Percentiles rank a stretch among this genome's conserved stretches.
Conservation (phyloP, 148 eudicot species). For the Amaranthus palmeri region DNA sequence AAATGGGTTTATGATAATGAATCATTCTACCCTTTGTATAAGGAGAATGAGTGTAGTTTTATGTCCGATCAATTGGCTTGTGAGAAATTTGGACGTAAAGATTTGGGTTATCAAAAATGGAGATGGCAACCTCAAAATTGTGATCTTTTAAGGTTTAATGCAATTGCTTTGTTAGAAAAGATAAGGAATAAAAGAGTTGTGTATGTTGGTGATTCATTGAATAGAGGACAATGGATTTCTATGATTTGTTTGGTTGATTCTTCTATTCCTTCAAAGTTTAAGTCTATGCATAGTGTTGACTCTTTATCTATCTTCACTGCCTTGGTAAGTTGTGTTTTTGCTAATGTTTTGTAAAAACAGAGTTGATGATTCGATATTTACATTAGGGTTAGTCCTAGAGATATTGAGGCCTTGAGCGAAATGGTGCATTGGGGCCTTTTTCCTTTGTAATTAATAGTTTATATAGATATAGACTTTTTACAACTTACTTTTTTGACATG, state of each 20-base stretch:
- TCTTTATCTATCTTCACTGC: conserved; percentile 60
- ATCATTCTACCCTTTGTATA: conserved; percentile 56
- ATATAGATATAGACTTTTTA: too few species aligned
- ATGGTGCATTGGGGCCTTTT: too few species aligned
- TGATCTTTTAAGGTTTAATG: conserved; percentile 89
- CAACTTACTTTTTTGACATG: too few species aligned
- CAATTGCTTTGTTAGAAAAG: conserved; percentile 59
- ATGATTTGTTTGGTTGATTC: conserved; percentile 70
- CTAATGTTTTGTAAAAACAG: too few species aligned
- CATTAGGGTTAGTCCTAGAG: too few species aligned
- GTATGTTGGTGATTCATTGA: conserved; percentile 78
- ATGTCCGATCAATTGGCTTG: conserved; percentile 84
- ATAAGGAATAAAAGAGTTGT: conserved; percentile 73
- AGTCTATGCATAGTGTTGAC: conserved; percentile 48
- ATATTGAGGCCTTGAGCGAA: too few species aligned
- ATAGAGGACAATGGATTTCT: conserved; percentile 90
- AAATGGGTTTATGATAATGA: conserved; percentile 77
- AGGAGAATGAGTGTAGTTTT: conserved; percentile 52
- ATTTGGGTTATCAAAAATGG: conserved; percentile 71
- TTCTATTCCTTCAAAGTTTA: conserved; percentile 35
- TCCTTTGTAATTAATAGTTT: too few species aligned
- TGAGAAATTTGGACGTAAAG: conserved; percentile 65
- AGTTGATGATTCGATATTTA: too few species aligned
- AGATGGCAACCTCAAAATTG: conserved; percentile 88
- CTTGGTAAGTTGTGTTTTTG: conserved; percentile 33